Evolutionary conservation across 108 stramenopile species (phyloP).

Genomic region (Pseudonitzschia delicatissima): DNA sequence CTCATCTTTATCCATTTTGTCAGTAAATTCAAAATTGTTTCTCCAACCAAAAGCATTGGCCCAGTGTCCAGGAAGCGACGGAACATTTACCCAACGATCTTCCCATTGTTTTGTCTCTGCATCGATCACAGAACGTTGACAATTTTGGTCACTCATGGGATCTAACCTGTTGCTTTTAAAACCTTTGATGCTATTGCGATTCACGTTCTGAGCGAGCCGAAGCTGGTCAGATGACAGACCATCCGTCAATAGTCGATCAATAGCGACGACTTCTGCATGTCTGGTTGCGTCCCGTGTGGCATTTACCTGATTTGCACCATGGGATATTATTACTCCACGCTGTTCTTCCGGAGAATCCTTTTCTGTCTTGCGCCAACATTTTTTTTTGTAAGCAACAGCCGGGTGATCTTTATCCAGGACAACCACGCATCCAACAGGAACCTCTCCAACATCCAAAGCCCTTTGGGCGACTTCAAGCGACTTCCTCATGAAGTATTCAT

Average conservation of each 20-base stretch:
- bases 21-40: not conserved
- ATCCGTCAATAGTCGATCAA: conserved; percentile 72
- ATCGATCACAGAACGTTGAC: not conserved
- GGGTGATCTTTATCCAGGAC: conserved; percentile 41
- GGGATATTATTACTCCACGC: conserved; percentile 62
- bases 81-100: conserved; percentile 61
- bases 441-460: conserved; percentile 72
- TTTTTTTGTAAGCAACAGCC: not conserved
- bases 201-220: conserved; percentile 26
- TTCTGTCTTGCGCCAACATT: not conserved
- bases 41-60: conserved; percentile 51
- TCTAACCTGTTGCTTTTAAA: not conserved
- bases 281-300: conserved; percentile 81
- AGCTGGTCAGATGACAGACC: conserved; percentile 62
- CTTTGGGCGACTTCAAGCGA: conserved; percentile 67
- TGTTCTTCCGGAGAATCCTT: not conserved
- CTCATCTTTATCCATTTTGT: not conserved
- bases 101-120: conserved; percentile 26
- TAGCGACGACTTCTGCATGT: conserved; percentile 83
- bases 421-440: conserved; percentile 86
- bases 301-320: conserved; percentile 88
- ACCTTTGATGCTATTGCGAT: not conserved
- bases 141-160: not conserved
- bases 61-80: conserved; percentile 42
- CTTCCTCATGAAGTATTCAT: conserved; percentile 67